Conservation (phyloP, 1,284 basidiomycete species). For the Tremellales sp. region DNA sequence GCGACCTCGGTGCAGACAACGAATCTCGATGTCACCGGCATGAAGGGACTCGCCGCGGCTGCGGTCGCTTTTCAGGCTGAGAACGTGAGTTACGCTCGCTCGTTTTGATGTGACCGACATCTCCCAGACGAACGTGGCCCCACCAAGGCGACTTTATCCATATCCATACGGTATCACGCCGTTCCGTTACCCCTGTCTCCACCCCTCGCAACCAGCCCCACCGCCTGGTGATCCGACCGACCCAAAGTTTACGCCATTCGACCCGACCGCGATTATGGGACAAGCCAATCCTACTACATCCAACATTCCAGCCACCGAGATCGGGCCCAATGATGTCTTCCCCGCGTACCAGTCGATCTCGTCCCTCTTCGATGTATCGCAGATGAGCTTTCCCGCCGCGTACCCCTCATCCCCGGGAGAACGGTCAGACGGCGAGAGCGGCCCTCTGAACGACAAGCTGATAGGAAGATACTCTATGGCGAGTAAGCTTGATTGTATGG, state of each 20-base stretch:
- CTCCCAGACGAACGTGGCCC: not conserved
- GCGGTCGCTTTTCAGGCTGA: constrained; percentile 15
- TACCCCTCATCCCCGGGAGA: too few species aligned
- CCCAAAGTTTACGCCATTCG: constrained; percentile 27
- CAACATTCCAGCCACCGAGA: too few species aligned
- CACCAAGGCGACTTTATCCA: not conserved
- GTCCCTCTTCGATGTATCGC: too few species aligned
- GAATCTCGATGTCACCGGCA: constrained; percentile 11
- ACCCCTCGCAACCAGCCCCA: constrained; percentile 22
- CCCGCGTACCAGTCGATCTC: too few species aligned
- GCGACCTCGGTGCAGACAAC: not conserved
- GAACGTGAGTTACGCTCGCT: constrained; percentile 7
- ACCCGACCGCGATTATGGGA: too few species aligned
- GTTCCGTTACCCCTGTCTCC: constrained; percentile 34
- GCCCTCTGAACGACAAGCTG: too few species aligned
- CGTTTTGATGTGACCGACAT: not conserved
- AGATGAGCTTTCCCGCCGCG: too few species aligned
- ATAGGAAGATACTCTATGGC: too few species aligned
- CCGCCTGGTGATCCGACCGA: constrained; percentile 30
- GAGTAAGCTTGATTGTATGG: too few species aligned
- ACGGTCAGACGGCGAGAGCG: too few species aligned
- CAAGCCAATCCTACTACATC: too few species aligned
- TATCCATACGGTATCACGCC: constrained; percentile 38
- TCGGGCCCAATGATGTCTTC: too few species aligned
- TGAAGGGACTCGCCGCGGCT: constrained; percentile 23